Evolutionary conservation across 2,329 filamentous ascomycete genomes (phyloP), one percentile per base, ranked within the genome.

Genomic region (Simplicillium sp.): DNA sequence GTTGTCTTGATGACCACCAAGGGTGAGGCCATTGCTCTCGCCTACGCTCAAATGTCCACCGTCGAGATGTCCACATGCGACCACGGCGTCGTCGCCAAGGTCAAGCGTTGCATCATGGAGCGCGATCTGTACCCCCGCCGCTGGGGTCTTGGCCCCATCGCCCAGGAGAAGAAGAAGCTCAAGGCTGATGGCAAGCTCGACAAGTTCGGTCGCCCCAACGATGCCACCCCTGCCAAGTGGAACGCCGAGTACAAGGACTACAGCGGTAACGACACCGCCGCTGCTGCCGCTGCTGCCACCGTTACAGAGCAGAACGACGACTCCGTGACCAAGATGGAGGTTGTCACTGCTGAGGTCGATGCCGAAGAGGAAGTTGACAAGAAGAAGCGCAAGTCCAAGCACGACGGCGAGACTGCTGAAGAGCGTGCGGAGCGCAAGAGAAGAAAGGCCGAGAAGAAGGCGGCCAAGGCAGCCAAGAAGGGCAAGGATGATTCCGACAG

Each of bases 41-140:
- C 85, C 55, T 94, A 96, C 56, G 88, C 92, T 14, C 87, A 94
- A 65, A 98, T 98, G 92, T 95, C 88, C 32, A 94, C 89, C 3
- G 88, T 96, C 37, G 92, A 97, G 70, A 86, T 98, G 66, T 87
- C 87, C 25, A 90, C 88, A 29, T 97, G 92, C 66, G 89, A 97
- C 60, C 92, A 98, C 66, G 92, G 92, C 54, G 88, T 96, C 44
- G 90, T 97, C 44, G 92, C 92, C 54, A 97, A 96, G 75, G 87
- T 98, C 62, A 98, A 98, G 82, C 84, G 92, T 56, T 95, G 89
- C 67, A 98, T 98, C 66, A 98, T 98, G 92, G 92, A 98, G 75
- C 86, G 92, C 55, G 92, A 97, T 62, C 75, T 97, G 44, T 98
- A 98, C 76, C 92, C 92, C 48, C 79, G 88, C 62, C 76, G 90